Evolutionary conservation across 1,139 yeast genomes (phyloP), one percentile per base, ranked within the genome.

Genomic region (Debaryomyces sp.): DNA sequence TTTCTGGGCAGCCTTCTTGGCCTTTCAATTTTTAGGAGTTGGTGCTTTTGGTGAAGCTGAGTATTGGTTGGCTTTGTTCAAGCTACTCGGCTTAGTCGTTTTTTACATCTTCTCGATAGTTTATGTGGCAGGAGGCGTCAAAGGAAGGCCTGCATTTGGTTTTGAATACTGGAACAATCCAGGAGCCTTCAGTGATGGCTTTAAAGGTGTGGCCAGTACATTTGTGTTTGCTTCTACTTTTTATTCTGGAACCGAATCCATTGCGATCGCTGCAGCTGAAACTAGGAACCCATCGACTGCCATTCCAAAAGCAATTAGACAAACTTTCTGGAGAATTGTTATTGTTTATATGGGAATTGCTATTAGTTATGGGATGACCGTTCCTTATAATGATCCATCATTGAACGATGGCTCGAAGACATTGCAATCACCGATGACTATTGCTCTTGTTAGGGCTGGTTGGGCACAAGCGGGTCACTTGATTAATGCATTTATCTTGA

Each of bases 161-260:
- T 75, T 75, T 55, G 75, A 71, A 39, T 75, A 75, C 56, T 75
- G 80, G 80, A 73, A 80, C 50, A 74, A 70, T 48, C 87, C 87
- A 1, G 80, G 80, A 30, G 67, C 78, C 6, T 72, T 75, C 52
- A 60, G 69, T n/a, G 60, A 73, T 48, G 89, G 89, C 0, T 83
- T 85, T 61, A 75, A 79, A 53, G 89, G 91, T 44, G 83, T 87
- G 41, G 91, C 87, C 12, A 77, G 73, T 47, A 85, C 88, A 2
- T 84, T 87, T 60, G 88, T 86, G 8, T 85, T 81, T 66, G 85
- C 89, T 44, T 82, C 82, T 61, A 84, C 81, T 4, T 82, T 80
- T 50, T 80, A 80, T 53, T 69, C 81, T 2, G 87, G 87, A 42
- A 77, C 82, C 13, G 87, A 82, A 59, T 77, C 82, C 22, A 75